Conservation (phyloP, 306 rosid species). For the Dalbergia oliveri region DNA sequence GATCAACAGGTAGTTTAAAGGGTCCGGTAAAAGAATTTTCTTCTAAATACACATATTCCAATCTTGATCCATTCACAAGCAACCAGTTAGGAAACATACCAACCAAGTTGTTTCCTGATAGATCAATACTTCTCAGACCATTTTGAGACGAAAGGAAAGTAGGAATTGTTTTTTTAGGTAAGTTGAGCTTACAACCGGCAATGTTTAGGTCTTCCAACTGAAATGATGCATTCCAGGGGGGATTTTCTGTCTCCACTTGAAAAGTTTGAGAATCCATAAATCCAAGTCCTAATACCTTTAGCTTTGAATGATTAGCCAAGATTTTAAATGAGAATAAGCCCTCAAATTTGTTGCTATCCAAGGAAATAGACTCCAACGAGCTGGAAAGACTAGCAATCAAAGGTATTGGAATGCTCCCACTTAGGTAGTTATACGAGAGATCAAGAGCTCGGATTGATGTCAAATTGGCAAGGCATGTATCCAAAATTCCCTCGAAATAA, state of each 20-base stretch:
- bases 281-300: neutral
- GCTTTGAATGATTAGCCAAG: slow-evolving; percentile 34
- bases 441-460: slow-evolving; percentile 2
- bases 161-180: neutral
- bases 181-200: neutral
- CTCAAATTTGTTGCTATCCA: neutral
- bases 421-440: neutral
- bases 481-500: neutral
- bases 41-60: neutral
- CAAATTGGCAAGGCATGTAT: slow-evolving; percentile 23
- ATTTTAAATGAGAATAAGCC: slow-evolving; percentile 34
- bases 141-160: slow-evolving; percentile 21
- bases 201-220: slow-evolving; percentile 21
- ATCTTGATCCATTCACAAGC: slow-evolving; percentile 20
- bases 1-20: neutral
- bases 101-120: slow-evolving; percentile 25
- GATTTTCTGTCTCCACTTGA: slow-evolving; percentile 43
- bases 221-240: slow-evolving; percentile 22
- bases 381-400: neutral
- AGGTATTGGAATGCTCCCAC: slow-evolving; percentile 7
- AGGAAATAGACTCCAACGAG: neutral
- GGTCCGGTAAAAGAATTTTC: slow-evolving; percentile 17
- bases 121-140: neutral
- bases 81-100: slow-evolving; percentile 42
- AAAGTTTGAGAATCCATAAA: neutral